phyloP scores from a whole-genome alignment of 495 filamentous ascomycete species.

The Pseudomonodictys pantanalensis region DNA sequence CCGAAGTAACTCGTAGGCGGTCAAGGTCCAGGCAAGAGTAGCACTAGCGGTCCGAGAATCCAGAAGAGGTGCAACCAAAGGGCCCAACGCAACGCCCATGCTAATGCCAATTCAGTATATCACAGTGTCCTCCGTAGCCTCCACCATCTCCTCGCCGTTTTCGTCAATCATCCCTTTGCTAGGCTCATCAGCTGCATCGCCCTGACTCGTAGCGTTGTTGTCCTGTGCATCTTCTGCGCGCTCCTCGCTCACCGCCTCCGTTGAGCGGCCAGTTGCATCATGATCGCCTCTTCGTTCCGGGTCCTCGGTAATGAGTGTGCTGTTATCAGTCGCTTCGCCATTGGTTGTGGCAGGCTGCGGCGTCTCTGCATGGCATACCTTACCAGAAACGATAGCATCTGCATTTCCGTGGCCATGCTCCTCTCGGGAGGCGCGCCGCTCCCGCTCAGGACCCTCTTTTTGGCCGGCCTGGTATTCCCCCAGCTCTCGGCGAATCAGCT shows the following conservation, averaged over 20 bases:
- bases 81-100: neutral
- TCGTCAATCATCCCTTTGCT: conserved; percentile 36
- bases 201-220: conserved; percentile 10
- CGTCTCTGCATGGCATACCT: no score
- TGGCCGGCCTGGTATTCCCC: conserved; percentile 6
- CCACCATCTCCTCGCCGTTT: conserved; percentile 39
- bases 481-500: conserved; percentile 42
- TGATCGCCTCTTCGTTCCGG: conserved; percentile 22
- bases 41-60: conserved; percentile 12
- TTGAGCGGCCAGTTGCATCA: conserved; percentile 3
- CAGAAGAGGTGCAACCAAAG: neutral
- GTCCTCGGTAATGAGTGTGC: conserved; percentile 14
- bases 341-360: conserved; percentile 16
- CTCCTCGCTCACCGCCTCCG: conserved; percentile 23
- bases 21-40: neutral
- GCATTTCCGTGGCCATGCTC: neutral
- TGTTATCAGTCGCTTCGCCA: conserved; percentile 21
- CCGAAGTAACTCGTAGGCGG: no score
- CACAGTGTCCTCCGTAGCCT: conserved; percentile 44
- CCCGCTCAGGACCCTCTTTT: conserved; percentile 8
- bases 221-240: conserved; percentile 1
- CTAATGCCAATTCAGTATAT: conserved; percentile 38
- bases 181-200: conserved; percentile 12
- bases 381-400: no score
- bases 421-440: conserved; percentile 5